These are phyloP conservation scores for Fabrea salina DNA, from an alignment of 169 alveolate species.

Conservation along the genomic window DNA sequence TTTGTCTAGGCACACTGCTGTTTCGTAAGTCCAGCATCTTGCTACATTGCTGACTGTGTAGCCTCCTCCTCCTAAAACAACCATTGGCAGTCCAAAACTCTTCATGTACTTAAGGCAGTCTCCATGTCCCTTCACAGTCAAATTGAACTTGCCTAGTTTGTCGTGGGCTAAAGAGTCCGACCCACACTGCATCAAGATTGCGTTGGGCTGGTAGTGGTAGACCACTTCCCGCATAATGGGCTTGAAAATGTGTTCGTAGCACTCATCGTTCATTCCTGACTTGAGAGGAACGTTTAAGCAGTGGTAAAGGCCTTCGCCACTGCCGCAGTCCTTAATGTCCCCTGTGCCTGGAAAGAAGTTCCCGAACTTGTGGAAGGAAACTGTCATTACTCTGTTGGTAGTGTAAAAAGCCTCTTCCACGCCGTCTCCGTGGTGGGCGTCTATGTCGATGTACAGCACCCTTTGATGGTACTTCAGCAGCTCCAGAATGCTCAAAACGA, in stretches of 20 bases:
- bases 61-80: conserved; percentile 98
- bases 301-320: conserved; percentile 92
- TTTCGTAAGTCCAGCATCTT: conserved; percentile 99
- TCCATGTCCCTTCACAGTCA: conserved; percentile 98
- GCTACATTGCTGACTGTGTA: conserved; percentile 98
- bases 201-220: conserved; percentile 96
- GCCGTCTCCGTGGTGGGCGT: conserved; percentile 99
- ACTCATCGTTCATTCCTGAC: conserved; percentile 97
- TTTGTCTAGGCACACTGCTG: conserved; percentile 92
- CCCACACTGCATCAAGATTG: conserved; percentile 98
- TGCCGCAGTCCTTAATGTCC: conserved; percentile 95
- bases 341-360: conserved; percentile 99
- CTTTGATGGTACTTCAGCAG: conserved; percentile 96
- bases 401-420: conserved; percentile 98
- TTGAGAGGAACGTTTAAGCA: conserved; percentile 97
- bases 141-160: conserved; percentile 95
- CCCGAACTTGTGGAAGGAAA: conserved; percentile 98
- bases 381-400: conserved; percentile 98
- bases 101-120: conserved; percentile 93
- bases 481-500: conserved; percentile 96
- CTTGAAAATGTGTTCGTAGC: conserved; percentile 89
- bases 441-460: conserved; percentile 98
- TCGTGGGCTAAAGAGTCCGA: conserved; percentile 97
- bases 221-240: conserved; percentile 93
- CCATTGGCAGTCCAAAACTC: conserved; percentile 89